Percentiles rank a stretch among this genome's conserved stretches.
Evolutionary conservation across 1,284 basidiomycete species (phyloP).

Genomic region (Tilletia horrida): DNA sequence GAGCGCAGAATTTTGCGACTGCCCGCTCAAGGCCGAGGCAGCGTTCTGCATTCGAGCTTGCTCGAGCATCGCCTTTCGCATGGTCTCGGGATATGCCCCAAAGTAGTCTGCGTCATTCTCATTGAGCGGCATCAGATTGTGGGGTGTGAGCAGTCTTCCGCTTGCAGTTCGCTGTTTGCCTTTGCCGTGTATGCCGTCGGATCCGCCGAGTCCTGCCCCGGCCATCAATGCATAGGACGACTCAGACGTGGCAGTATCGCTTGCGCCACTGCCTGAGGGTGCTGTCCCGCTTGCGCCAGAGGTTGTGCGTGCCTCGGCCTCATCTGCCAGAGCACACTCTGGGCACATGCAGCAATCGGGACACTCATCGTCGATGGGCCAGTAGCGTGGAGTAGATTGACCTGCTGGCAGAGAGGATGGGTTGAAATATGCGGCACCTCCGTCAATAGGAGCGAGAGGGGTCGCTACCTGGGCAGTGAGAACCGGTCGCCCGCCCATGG

Average conservation of each 20-base stretch:
- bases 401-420: too few species aligned
- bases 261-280: conserved; percentile 40
- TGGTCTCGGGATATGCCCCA: conserved; percentile 4
- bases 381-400: too few species aligned
- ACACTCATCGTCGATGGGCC: neutral
- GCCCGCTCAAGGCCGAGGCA: neutral
- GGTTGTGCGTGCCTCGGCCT: conserved; percentile 15
- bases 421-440: neutral
- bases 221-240: conserved; percentile 1
- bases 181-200: neutral
- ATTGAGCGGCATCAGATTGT: conserved; percentile 31
- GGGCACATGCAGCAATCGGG: conserved; percentile 6
- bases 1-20: neutral
- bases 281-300: conserved; percentile 28
- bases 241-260: conserved; percentile 28
- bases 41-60: neutral
- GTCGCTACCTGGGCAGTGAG: neutral
- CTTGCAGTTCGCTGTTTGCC: conserved; percentile 39
- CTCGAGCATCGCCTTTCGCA: conserved; percentile 3
- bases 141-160: conserved; percentile 43
- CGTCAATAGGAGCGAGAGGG: neutral
- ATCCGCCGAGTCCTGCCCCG: neutral
- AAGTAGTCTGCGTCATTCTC: conserved; percentile 18
- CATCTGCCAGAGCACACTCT: neutral
- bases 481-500: neutral